Base-by-base conservation (phyloP, 805 yeast genomes). In the Suhomyces prunicola region DNA sequence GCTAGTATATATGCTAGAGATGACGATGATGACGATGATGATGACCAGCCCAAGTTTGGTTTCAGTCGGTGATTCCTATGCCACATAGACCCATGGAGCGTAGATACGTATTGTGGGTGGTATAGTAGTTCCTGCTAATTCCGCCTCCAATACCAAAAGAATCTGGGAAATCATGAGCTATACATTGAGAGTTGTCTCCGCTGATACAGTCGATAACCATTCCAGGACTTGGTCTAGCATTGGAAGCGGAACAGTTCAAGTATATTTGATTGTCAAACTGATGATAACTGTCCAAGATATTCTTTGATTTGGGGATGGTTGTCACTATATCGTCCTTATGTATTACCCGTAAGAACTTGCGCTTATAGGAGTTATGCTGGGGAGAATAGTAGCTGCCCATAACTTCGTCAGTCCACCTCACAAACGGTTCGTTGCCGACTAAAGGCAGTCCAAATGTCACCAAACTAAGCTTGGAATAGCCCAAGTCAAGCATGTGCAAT, bases 401-500 rank as follows among this genome's bases (percentile, higher is more conserved):
- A 2, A 61, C 70, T 2, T 35, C 41, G 51, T 74, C 77, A 3
- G 67, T 67, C 75, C 77, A 76, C 3, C 56, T 47, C 1, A 68
- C 67, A 51, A 77, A 74, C n/a, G 60, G 60, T 15, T 59, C 53
- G 56, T 77, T 76, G 2, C 81, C 81, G 6, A 74, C 53, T 22
- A 73, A 62, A 0, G 81, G 81, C 59, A 70, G 80, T 1, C 80
- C 81, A 73, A 76, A 67, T 1, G 80, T 75, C 4, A 74, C 68
- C 40, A 77, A 46, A 0, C 66, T 62, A 40, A 68, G 47, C 22
- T 64, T 62, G 15, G 68, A 63, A 51, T 59, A 68, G 1, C 77
- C 76, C 49, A 66, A 54, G 53, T 70, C 74, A 9, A 71, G 58
- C 50, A 66, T 70, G 50, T 74, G 71, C 13, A 76, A 59, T 6